These are phyloP conservation scores for Cladosporium oxysporum DNA, from an alignment of 2,329 filamentous ascomycete genomes.

Conservation along the genomic window DNA sequence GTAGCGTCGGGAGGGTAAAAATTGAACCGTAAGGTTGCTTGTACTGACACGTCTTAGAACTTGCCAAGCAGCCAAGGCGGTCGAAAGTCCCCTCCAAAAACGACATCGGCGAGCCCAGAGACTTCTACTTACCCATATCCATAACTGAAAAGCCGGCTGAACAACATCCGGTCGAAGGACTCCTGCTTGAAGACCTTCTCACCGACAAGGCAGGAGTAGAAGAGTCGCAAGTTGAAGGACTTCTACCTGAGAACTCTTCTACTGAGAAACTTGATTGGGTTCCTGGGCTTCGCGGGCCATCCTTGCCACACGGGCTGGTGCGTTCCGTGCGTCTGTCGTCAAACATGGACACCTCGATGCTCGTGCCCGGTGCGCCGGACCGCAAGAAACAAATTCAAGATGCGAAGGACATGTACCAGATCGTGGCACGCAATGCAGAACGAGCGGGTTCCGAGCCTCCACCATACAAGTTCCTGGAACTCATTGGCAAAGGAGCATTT, in stretches of 20 bases:
- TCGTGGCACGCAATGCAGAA: slow-evolving; percentile 63
- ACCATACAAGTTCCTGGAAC: slow-evolving; percentile 67
- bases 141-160: background rate
- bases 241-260: background rate
- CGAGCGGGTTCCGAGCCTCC: slow-evolving; percentile 63
- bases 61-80: background rate
- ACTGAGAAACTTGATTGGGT: background rate
- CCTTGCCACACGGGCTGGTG: background rate
- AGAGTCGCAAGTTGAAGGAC: background rate
- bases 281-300: background rate
- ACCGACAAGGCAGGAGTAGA: background rate
- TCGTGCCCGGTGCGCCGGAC: slow-evolving; percentile 35
- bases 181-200: background rate
- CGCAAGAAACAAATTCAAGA: slow-evolving; percentile 66
- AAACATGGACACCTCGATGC: slow-evolving; percentile 18
- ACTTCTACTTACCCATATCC: background rate
- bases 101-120: background rate
- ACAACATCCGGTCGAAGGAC: background rate
- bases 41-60: background rate
- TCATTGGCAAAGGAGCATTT: slow-evolving; percentile 75
- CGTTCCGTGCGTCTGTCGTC: background rate
- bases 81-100: background rate
- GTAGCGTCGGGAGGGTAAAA: background rate
- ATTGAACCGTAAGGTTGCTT: background rate
- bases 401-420: slow-evolving; percentile 68